Conservation (phyloP, 257 asterid species). For the Solanum virginianum region DNA sequence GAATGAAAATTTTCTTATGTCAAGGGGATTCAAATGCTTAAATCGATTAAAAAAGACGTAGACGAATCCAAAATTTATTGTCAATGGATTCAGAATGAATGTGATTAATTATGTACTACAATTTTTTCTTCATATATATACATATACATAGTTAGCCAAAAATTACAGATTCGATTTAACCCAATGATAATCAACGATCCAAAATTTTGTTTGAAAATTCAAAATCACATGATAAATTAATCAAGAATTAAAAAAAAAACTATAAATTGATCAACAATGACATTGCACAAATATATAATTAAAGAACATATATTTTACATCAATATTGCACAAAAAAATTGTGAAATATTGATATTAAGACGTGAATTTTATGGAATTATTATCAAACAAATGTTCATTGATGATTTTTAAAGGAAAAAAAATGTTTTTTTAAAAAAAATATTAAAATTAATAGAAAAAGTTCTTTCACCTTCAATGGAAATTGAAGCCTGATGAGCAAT, state of each 20-base stretch:
- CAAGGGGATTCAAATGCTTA: too few species aligned
- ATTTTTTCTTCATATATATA: neutral
- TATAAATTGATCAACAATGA: neutral
- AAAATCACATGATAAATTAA: neutral
- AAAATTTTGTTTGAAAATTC: neutral
- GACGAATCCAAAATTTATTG: neutral
- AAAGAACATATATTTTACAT: neutral
- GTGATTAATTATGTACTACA: neutral
- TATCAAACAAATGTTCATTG: neutral
- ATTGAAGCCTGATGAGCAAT: neutral
- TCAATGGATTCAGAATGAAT: neutral
- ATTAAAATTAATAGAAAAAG: neutral
- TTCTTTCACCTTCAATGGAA: neutral
- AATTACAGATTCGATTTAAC: neutral
- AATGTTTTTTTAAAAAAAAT: neutral
- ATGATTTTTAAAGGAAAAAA: neutral
- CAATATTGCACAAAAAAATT: neutral
- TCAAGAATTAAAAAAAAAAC: neutral
- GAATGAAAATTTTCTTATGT: too few species aligned
- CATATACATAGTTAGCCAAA: neutral
- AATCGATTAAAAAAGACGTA: neutral
- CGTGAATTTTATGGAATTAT: neutral
- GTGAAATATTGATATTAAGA: neutral
- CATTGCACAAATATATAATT: neutral
- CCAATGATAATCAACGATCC: neutral